Conservation (phyloP, 495 filamentous ascomycete species). For the Neurospora hispaniola region DNA sequence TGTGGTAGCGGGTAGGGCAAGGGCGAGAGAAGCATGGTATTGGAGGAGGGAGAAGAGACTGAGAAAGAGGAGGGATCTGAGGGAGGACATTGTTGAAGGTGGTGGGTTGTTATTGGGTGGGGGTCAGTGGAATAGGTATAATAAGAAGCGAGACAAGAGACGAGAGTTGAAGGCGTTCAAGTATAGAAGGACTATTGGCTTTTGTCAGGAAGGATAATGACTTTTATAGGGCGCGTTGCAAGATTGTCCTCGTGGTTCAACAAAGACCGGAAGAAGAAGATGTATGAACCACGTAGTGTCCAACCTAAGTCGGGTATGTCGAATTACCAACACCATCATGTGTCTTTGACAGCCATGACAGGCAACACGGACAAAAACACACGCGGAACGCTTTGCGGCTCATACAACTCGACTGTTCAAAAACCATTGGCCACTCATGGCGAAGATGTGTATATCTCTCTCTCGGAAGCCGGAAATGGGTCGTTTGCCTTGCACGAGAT, state of each 20-base stretch:
- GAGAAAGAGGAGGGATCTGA: neutral
- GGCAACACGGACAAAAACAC: neutral
- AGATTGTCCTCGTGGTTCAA: neutral
- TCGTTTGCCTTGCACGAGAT: neutral
- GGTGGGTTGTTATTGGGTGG: neutral
- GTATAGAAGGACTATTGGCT: accelerated
- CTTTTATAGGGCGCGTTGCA: neutral
- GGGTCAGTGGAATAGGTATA: neutral
- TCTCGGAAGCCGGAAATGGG: neutral
- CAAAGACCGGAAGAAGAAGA: neutral
- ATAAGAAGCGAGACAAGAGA: neutral
- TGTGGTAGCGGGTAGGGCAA: neutral
- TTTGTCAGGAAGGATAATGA: neutral
- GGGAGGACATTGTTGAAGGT: neutral
- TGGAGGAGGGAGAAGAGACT: neutral
- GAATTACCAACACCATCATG: neutral
- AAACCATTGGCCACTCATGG: neutral
- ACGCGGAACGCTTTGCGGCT: neutral
- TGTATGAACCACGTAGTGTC: too few relatives aligned
- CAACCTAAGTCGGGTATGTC: too few relatives aligned
- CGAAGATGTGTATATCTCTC: neutral
- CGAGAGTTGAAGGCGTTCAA: neutral
- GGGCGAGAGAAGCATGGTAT: neutral
- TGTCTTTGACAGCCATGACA: neutral
- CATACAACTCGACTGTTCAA: neutral